Conservation (phyloP, 768 basidiomycete genomes). For the Mycena rosella region DNA sequence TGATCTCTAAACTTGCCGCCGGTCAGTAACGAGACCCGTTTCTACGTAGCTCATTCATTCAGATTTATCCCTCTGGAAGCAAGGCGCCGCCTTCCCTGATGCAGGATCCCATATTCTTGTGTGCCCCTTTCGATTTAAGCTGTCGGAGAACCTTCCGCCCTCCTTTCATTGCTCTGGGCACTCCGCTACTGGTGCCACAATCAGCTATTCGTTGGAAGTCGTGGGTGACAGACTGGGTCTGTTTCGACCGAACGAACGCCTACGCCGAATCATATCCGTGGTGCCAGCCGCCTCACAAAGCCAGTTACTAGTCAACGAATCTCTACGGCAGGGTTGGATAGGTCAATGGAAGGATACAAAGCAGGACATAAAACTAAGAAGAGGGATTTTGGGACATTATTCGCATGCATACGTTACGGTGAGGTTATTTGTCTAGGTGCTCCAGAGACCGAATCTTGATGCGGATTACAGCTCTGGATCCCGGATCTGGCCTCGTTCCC, state of each 20-base stretch:
- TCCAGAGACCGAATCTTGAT: background rate
- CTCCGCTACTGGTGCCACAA: conserved; percentile 17
- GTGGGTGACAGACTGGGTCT: conserved; percentile 30
- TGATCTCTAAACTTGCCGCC: background rate
- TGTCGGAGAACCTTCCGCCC: conserved; percentile 28
- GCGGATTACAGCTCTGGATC: conserved; percentile 25
- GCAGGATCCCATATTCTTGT: conserved; percentile 19
- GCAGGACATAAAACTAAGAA: conserved; percentile 23
- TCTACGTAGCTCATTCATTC: background rate
- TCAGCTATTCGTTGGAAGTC: conserved; percentile 30
- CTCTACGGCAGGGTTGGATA: conserved; percentile 24
- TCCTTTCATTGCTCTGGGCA: conserved; percentile 23
- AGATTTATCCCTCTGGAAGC: conserved; percentile 3
- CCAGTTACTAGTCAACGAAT: conserved; percentile 21
- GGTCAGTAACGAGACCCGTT: background rate
- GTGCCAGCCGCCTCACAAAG: conserved; percentile 31
- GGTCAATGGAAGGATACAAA: conserved; percentile 16
- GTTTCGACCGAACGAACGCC: conserved; percentile 15
- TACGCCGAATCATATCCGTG: conserved; percentile 18
- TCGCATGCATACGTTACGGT: conserved; percentile 21
- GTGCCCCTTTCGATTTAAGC: conserved; percentile 23
- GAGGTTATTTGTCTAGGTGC: background rate
- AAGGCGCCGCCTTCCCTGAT: conserved; percentile 23
- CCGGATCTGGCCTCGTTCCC: conserved; percentile 28
- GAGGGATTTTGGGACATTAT: conserved; percentile 30